phyloP scores from a whole-genome alignment of 2,329 filamentous ascomycete species.

The Xylaria sp. region DNA sequence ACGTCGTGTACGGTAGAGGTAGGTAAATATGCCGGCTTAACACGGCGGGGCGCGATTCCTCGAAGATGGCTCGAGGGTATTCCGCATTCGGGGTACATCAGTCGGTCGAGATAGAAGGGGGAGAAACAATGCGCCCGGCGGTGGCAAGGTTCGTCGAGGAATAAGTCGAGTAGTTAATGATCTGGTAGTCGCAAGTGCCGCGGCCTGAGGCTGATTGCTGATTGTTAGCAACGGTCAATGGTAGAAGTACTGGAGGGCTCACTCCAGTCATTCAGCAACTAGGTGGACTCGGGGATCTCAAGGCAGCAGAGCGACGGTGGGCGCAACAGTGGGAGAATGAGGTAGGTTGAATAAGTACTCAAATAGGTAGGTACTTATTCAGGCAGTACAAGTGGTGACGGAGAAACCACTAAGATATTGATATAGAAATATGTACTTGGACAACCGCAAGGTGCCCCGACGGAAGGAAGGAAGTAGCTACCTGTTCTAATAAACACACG shows the following conservation, averaged over 20 bases:
- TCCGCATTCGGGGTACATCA: not conserved
- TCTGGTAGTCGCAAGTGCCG: not conserved
- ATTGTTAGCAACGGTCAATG: constrained; percentile 1
- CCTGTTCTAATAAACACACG: not conserved
- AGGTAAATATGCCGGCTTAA: not conserved
- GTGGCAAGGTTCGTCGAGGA: constrained; percentile 6
- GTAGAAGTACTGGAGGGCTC: not conserved
- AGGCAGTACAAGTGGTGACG: not conserved
- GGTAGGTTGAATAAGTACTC: not conserved
- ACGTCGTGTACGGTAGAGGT: not conserved
- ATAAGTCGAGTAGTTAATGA: not conserved
- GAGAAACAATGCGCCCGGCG: constrained; percentile 2
- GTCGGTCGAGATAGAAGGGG: not conserved
- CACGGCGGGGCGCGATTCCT: not conserved
- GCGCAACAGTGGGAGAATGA: not conserved
- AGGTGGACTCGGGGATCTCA: not conserved
- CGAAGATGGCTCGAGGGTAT: not conserved
- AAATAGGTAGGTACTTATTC: not conserved
- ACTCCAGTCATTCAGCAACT: not conserved
- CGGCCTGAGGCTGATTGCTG: not conserved
- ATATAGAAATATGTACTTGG: not conserved
- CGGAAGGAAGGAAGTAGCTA: not conserved
- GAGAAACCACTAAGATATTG: not conserved
- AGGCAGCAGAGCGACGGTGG: not conserved
- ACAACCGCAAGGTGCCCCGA: not conserved